These are phyloP conservation scores for Alternaria brassicicola DNA, from an alignment of 2,329 filamentous ascomycete species.

Conservation along the genomic window DNA sequence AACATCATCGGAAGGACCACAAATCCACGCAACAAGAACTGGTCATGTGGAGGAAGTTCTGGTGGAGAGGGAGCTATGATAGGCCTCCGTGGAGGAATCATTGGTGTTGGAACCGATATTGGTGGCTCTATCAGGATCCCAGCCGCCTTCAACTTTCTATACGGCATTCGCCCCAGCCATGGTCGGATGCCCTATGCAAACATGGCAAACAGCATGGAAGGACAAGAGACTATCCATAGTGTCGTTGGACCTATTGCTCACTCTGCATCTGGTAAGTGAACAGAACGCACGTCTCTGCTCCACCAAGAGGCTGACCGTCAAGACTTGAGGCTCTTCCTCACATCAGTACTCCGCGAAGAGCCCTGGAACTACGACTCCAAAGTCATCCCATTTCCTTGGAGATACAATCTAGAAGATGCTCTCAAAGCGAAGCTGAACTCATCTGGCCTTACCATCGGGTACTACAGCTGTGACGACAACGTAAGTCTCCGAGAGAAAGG, in stretches of 20 bases:
- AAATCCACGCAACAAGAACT: slow-evolving; percentile 59
- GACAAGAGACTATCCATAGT: slow-evolving; percentile 64
- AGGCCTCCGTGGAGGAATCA: slow-evolving; percentile 57
- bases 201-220: slow-evolving; percentile 63
- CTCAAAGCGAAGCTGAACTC: slow-evolving; percentile 15
- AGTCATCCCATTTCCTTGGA: slow-evolving; percentile 67
- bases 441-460: slow-evolving; percentile 59
- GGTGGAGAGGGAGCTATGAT: slow-evolving; percentile 64
- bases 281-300: neutral
- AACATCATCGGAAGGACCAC: slow-evolving; percentile 60
- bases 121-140: slow-evolving; percentile 63
- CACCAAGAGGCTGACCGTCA: neutral
- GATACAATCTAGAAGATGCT: slow-evolving; percentile 4
- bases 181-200: slow-evolving; percentile 6
- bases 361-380: slow-evolving; percentile 70
- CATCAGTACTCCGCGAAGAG: slow-evolving; percentile 59
- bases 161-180: slow-evolving; percentile 60
- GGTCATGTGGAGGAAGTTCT: slow-evolving; percentile 60
- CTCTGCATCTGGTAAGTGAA: neutral
- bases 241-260: slow-evolving; percentile 61
- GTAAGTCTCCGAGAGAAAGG: neutral
- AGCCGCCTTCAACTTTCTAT: slow-evolving; percentile 63
- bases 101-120: slow-evolving; percentile 64
- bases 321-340: slow-evolving; percentile 55
- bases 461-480: slow-evolving; percentile 50